Evolutionary conservation across 305 asterid species (phyloP), one percentile per base, ranked within the genome.

Genomic region (Coffea humblotiana): DNA sequence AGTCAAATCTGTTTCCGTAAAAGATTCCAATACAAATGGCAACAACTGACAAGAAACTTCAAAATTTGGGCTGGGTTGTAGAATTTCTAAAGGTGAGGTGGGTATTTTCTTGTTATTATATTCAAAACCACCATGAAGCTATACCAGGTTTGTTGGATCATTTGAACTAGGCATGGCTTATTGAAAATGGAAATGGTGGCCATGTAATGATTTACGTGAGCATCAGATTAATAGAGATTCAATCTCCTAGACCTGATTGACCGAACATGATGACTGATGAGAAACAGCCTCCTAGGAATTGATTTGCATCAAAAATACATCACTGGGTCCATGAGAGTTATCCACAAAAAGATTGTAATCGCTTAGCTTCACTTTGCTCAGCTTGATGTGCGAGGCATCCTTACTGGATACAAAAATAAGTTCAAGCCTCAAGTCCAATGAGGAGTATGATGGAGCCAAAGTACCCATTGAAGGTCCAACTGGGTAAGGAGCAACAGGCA

Each of bases 401-500:
- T 82, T 88, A 89, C 73, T 88, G 85, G 85, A 80, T 56, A 91
- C 92, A 10, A 94, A 89, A 64, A 77, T 82, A 52, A 86, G 82
- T 70, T 88, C 94, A 4, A 91, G 94, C 90, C 91, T 88, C 83
- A 91, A 81, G 87, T 92, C 89, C 21, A 97, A 88, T 18, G 98
- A 93, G 0, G 93, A 93, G 67, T 91, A 93, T 12, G 96, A 87
- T 70, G 98, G 97, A 76, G 97, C 97, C 87, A 92, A 71, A 68
- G 92, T 93, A 76, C 94, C 91, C 43, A 67, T 81, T 8, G 94
- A 88, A 35, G 94, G 88, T 35, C 97, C 98, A 82, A 91, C 91
- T 0, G 98, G 97, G 80, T 90, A 90, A 58, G 97, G 99, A 78
- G 96, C 97, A 72, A 95, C 96, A 3, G 96, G 96, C 93, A 91